Conservation (phyloP, 345 rosid species). For the thale cress (Arabidopsis thaliana) region DNA sequence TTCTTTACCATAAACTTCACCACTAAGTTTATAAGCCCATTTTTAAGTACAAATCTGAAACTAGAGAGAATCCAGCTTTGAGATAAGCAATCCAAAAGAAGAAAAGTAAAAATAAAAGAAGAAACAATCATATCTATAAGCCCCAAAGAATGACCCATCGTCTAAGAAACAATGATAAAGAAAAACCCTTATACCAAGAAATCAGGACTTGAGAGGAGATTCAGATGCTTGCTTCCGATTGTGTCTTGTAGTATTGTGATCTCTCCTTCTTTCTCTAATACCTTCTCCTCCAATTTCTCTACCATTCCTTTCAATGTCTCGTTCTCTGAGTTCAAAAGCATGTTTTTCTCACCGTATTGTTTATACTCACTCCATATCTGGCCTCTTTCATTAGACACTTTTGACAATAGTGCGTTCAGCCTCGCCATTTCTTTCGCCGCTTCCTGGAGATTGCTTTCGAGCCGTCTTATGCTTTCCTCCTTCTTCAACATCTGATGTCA, state of each 20-base stretch:
- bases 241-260: conserved; percentile 86
- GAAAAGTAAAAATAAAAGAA: neutral
- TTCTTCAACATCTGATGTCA: conserved; percentile 71
- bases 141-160: conserved; percentile 17
- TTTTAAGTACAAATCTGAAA: conserved; percentile 45
- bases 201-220: conserved; percentile 66
- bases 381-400: conserved; percentile 82
- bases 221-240: conserved; percentile 57
- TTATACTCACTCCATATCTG: conserved; percentile 83
- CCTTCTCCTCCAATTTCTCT: conserved; percentile 75
- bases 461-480: conserved; percentile 62
- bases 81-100: neutral
- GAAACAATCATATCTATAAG: conserved; percentile 11
- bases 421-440: conserved; percentile 58
- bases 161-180: conserved; percentile 14
- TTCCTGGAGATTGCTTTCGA: conserved; percentile 68
- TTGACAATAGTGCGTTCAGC: conserved; percentile 60
- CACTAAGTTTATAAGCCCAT: neutral
- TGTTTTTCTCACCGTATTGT: conserved; percentile 79
- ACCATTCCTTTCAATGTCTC: conserved; percentile 65
- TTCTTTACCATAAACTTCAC: conserved; percentile 4
- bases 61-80: conserved; percentile 9
- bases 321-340: conserved; percentile 79
- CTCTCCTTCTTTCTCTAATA: conserved; percentile 89
- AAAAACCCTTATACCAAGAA: conserved; percentile 46